A percentile compares a stretch with the other conserved stretches of the same genome.
phyloP scores from a whole-genome alignment of 768 basidiomycete genomes.

The Lentinus brumalis region DNA sequence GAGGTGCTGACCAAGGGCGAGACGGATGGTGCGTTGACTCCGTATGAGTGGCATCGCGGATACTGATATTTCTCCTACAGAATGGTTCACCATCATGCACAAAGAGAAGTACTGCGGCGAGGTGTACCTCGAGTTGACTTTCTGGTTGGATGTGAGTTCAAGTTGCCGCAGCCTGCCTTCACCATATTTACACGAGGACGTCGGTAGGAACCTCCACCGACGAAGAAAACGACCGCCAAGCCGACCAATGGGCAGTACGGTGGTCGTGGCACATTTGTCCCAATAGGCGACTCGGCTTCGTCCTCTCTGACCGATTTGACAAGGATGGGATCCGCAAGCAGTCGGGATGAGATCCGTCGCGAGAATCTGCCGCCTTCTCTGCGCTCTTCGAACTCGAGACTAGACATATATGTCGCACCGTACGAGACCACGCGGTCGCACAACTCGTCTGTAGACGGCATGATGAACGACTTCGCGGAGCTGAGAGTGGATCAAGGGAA shows the following conservation, averaged over 20 bases:
- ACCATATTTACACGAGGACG: not conserved
- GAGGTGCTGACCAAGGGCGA: constrained; percentile 94
- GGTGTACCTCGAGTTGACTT: constrained; percentile 94
- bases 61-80: constrained; percentile 43
- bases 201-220: constrained; percentile 73
- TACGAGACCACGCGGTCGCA: constrained; percentile 59
- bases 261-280: constrained; percentile 76
- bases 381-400: constrained; percentile 59
- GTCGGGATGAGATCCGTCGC: constrained; percentile 36
- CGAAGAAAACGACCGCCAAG: constrained; percentile 59
- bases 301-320: constrained; percentile 26
- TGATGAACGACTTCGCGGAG: constrained; percentile 69
- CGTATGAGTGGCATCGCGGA: not conserved
- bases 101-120: constrained; percentile 96
- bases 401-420: constrained; percentile 73
- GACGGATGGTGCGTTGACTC: constrained; percentile 76
- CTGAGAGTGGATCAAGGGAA: constrained; percentile 47
- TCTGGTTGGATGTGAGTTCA: constrained; percentile 85
- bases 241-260: constrained; percentile 58
- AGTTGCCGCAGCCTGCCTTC: not conserved
- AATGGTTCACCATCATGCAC: constrained; percentile 90
- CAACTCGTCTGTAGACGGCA: constrained; percentile 43
- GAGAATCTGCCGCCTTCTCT: constrained; percentile 65
- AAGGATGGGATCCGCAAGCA: constrained; percentile 8
- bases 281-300: constrained; percentile 33